phyloP scores from a whole-genome alignment of 202 grass and related monocot genomes.

The Bolboschoenoplectus hybrid region DNA sequence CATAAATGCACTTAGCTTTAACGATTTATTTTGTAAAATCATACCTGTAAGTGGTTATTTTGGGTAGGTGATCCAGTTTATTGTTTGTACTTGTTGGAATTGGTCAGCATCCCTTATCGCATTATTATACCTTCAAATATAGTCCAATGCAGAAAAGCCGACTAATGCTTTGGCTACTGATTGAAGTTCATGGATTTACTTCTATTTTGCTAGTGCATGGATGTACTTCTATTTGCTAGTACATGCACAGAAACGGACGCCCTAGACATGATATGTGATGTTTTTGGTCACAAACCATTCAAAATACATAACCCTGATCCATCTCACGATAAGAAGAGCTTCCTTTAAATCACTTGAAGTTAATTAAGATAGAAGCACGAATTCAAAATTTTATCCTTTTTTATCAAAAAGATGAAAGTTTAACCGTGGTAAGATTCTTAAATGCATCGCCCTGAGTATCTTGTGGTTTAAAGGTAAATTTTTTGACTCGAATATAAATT shows the following conservation, averaged over 20 bases:
- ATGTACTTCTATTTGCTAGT: not conserved
- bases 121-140: not conserved
- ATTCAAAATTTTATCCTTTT: not conserved
- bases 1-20: not conserved
- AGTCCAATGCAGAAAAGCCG: not conserved
- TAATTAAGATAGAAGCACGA: too few species aligned
- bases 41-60: constrained; percentile 1
- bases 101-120: not conserved
- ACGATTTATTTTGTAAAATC: not conserved
- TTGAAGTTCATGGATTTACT: not conserved
- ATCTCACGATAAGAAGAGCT: not conserved
- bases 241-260: not conserved
- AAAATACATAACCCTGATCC: not conserved
- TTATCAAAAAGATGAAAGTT: too few species aligned
- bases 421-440: not conserved
- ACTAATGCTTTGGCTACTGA: not conserved
- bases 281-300: not conserved
- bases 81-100: not conserved
- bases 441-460: not conserved
- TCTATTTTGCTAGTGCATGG: not conserved
- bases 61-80: not conserved
- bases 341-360: too few species aligned
- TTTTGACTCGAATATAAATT: not conserved
- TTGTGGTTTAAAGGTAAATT: not conserved
- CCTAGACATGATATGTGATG: too few species aligned